These are phyloP conservation scores for Panus rudis DNA, from an alignment of 768 basidiomycete genomes.

Conservation along the genomic window DNA sequence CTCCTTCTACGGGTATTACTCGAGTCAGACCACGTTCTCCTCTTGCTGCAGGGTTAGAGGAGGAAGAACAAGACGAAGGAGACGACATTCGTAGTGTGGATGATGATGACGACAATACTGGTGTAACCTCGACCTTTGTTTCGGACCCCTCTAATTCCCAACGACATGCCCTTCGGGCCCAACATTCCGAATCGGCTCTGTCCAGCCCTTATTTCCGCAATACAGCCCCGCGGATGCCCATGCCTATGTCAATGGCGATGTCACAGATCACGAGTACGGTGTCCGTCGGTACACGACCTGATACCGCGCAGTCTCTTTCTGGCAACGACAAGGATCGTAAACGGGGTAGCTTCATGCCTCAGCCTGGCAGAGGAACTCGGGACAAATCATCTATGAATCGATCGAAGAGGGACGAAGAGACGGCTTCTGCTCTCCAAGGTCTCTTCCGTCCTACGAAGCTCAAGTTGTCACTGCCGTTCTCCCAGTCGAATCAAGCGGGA, in stretches of 20 bases:
- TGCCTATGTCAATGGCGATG: slow-evolving; percentile 16
- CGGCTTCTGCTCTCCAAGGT: no score
- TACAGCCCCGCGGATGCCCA: slow-evolving; percentile 3
- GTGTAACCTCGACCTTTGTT: neutral
- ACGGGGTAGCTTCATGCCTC: no score
- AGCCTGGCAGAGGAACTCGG: no score
- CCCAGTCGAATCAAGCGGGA: no score
- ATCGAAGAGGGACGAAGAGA: no score
- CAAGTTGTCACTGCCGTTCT: no score
- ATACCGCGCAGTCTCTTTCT: no score
- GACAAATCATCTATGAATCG: no score
- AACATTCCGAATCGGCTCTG: neutral
- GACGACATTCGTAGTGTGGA: neutral
- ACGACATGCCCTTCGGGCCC: slow-evolving; percentile 7
- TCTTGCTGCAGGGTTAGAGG: slow-evolving; percentile 4
- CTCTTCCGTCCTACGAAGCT: no score
- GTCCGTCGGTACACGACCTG: no score
- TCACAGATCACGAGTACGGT: slow-evolving; percentile 9
- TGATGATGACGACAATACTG: no score
- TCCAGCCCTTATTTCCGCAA: neutral
- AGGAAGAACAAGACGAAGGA: neutral
- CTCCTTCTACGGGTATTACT: neutral
- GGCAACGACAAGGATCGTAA: no score
- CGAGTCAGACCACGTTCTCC: slow-evolving; percentile 9
- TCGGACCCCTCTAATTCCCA: neutral